phyloP scores from a whole-genome alignment of 1,284 basidiomycete genomes.

The Schizophyllum commune region DNA sequence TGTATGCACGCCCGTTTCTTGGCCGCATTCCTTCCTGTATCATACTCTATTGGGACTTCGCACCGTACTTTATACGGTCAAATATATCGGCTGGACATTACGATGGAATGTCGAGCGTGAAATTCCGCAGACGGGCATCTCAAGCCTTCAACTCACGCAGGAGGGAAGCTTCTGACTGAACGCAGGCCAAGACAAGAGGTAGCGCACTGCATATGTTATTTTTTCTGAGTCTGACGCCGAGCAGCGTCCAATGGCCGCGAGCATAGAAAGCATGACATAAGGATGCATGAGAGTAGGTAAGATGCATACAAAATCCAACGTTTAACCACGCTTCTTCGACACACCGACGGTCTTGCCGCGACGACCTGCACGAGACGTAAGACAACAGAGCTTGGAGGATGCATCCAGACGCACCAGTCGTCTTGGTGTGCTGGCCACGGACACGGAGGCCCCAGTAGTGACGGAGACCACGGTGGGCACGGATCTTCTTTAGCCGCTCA shows the following conservation, averaged over 20 bases:
- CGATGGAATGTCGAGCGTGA: no score
- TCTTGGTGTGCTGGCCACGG: slow-evolving; percentile 99
- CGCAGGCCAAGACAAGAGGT: not conserved
- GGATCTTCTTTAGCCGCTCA: slow-evolving; percentile 99
- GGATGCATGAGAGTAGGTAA: not conserved
- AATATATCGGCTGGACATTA: no score
- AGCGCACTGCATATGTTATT: not conserved
- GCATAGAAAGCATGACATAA: not conserved
- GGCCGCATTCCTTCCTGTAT: not conserved
- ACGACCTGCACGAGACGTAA: slow-evolving; percentile 45
- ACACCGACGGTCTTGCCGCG: slow-evolving; percentile 91
- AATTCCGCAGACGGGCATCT: not conserved
- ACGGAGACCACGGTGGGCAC: slow-evolving; percentile 95
- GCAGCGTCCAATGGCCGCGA: not conserved
- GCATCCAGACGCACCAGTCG: slow-evolving; percentile 64
- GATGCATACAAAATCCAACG: not conserved
- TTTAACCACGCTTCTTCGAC: slow-evolving; percentile 84
- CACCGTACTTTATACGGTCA: no score
- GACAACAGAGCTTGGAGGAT: not conserved
- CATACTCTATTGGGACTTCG: not conserved
- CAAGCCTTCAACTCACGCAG: not conserved
- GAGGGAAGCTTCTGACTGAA: not conserved
- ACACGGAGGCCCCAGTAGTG: slow-evolving; percentile 97
- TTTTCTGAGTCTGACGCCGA: not conserved
- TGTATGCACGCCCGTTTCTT: not conserved